Evolutionary conservation across 495 filamentous ascomycete species (phyloP), one percentile per base, ranked within the genome.

Genomic region (Hyaloscypha finlandica): DNA sequence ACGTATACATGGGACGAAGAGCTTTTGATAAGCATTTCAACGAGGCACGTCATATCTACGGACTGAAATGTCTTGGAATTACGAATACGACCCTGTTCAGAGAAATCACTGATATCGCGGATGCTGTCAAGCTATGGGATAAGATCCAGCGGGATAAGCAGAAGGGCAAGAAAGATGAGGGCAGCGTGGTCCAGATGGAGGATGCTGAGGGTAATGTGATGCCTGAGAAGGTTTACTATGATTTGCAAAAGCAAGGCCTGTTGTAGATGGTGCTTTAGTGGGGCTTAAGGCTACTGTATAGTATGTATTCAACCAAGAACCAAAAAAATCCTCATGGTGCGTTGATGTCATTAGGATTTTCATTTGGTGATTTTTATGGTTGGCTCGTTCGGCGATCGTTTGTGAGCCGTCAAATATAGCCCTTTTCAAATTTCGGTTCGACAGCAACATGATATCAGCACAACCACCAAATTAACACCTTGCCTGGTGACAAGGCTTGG

Each of bases 21-120:
- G 94, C 94, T 2, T 99, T 97, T 66, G 95, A 99, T 74, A 99
- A 98, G 82, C 95, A 99, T 74, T 99, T 99, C 79, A 93, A 92
- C 66, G 95, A 98, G 76, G 88, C 92, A 12, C 81, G 90, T 61
- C 95, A 99, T 74, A 91, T 97, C 42, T 92, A 96, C 70, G 96
- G 96, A 4, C 77, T 99, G 68, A 95, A 95, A 74, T 96, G 93
- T 72, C 78, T 99, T 56, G 95, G 95, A 1, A 94, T 99, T 71
- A 96, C 91, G 0, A 93, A 97, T 69, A 96, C 93, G 12, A 89
- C 90, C 55, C 81, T 99, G 6, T 99, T 98, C 81, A 81, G 94
- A 33, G 96, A 99, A 73, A 98, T 99, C 61, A 97, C 90, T 4
- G 85, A 86, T 51, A 98, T 99, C 52, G 90, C 92, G 20, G 91